phyloP scores from a whole-genome alignment of 306 rosid genomes.

The Urtica urens region DNA sequence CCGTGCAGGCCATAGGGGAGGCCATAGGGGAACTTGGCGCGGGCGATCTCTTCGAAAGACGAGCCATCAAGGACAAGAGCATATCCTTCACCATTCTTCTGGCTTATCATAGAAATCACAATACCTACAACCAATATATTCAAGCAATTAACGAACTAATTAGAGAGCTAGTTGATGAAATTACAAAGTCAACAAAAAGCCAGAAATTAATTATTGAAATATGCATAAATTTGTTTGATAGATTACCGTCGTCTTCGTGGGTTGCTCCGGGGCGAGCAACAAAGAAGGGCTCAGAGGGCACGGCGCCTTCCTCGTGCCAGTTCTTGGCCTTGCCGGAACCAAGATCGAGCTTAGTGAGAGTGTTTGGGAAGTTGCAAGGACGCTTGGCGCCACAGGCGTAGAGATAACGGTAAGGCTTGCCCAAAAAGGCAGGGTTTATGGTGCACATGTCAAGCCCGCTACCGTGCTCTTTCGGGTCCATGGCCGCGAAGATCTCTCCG shows the following conservation, averaged over 20 bases:
- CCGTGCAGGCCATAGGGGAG: constrained; percentile 94
- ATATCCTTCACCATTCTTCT: constrained; percentile 62
- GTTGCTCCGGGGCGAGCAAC: constrained; percentile 87
- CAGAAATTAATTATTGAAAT: too few relatives aligned
- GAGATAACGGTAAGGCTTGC: constrained; percentile 66
- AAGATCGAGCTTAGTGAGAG: constrained; percentile 90
- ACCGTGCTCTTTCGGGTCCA: constrained; percentile 83
- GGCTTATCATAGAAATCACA: constrained; percentile 75
- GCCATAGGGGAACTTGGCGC: constrained; percentile 85
- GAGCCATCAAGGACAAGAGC: constrained; percentile 75
- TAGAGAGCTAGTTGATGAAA: too few relatives aligned
- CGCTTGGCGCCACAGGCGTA: constrained; percentile 90
- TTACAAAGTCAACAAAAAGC: too few relatives aligned
- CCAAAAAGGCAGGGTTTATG: constrained; percentile 61
- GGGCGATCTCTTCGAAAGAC: constrained; percentile 72
- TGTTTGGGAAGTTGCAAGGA: constrained; percentile 94
- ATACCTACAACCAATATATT: too few relatives aligned
- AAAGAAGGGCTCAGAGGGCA: constrained; percentile 85
- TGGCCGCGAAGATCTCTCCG: constrained; percentile 66
- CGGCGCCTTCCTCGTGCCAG: constrained; percentile 69
- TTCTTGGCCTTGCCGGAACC: constrained; percentile 65
- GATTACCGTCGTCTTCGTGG: constrained; percentile 89
- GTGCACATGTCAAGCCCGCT: constrained; percentile 92
- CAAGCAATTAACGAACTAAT: not conserved
- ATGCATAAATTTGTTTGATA: too few relatives aligned